These are phyloP conservation scores for Phialophora expanda DNA, from an alignment of 2,329 filamentous ascomycete genomes.

Conservation along the genomic window DNA sequence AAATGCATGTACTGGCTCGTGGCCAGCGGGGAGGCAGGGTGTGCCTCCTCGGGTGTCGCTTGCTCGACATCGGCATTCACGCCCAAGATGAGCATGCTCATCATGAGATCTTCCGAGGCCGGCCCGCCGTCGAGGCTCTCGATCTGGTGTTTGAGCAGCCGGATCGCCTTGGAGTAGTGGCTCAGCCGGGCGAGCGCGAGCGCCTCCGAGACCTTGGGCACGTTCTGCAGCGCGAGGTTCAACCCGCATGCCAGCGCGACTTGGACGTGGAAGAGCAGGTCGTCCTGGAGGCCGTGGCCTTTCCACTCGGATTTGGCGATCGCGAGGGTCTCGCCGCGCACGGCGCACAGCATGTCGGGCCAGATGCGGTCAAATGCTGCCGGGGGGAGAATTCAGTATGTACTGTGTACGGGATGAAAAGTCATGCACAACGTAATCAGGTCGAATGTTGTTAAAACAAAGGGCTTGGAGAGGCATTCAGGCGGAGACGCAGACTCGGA, in stretches of 20 bases:
- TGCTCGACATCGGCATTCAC: conserved; percentile 12
- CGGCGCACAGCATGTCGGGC: conserved; percentile 11
- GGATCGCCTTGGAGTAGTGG: conserved; percentile 11
- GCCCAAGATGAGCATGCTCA: conserved; percentile 8
- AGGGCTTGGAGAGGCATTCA: too few species aligned
- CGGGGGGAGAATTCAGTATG: neutral
- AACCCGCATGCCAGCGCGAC: conserved; percentile 9
- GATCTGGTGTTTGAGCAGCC: conserved; percentile 7
- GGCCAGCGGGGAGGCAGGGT: conserved; percentile 3
- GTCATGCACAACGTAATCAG: too few species aligned
- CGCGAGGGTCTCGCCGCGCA: conserved; percentile 10
- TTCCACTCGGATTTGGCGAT: conserved; percentile 9
- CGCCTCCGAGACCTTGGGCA: conserved; percentile 5
- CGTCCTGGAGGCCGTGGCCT: conserved; percentile 7
- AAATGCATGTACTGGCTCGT: conserved; percentile 11
- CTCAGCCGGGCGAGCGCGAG: neutral
- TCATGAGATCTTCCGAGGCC: conserved; percentile 14
- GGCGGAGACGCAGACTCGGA: neutral
- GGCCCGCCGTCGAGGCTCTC: conserved; percentile 1
- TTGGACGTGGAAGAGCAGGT: conserved; percentile 10
- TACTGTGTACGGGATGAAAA: too few species aligned
- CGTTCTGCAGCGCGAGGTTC: conserved; percentile 8
- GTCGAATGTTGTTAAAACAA: too few species aligned
- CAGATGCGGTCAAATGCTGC: conserved; percentile 13
- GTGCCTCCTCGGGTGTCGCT: conserved; percentile 3